Evolutionary conservation across 2,329 filamentous ascomycete genomes (phyloP), one percentile per base, ranked within the genome.

Genomic region (Esteya vermicola): DNA sequence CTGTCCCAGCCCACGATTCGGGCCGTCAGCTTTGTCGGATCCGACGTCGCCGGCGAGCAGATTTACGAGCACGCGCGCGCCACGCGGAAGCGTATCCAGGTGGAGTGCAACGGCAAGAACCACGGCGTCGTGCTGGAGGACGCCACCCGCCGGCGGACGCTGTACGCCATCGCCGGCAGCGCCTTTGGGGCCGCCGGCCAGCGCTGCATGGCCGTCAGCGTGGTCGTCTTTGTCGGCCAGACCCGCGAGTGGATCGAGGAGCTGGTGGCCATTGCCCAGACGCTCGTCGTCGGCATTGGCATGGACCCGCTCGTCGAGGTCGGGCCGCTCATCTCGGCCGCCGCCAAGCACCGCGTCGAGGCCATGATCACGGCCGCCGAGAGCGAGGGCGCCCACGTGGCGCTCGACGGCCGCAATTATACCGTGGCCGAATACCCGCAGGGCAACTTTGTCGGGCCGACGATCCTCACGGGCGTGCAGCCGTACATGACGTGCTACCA

Each of bases 101-200:
- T 84, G 57, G 89, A 91, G 62, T 63, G 89, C 45, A 84, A 84
- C 33, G 84, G 84, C 49, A 91, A 89, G 72, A 91, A 91, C 68
- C 84, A 91, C 58, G 83, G 82, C 25, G 81, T 81, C 40, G 77
- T 89, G 25, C 72, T 89, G 42, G 83, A 83, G 20, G 84, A 91
- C 64, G 82, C 78, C 65, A 88, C 89, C 67, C 88, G 85, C 72
- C 85, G 89, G 65, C 81, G 86, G 51, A 82, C 85, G 48, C 65
- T 91, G 52, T 89, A 89, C 62, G 80, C 81, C 33, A 82, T 91
- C 48, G 73, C 82, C 6, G 84, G 84, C 48, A 84, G 84, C 27
- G 83, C 84, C 21, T 91, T 91, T 50, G 84, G 84, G 47, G 84
- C 84, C 47, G 84, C 84, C 19, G 84, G 84, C 25, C 84, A 91